Evolutionary conservation across 2,329 filamentous ascomycete species (phyloP).

Genomic region (Zalaria obscura): DNA sequence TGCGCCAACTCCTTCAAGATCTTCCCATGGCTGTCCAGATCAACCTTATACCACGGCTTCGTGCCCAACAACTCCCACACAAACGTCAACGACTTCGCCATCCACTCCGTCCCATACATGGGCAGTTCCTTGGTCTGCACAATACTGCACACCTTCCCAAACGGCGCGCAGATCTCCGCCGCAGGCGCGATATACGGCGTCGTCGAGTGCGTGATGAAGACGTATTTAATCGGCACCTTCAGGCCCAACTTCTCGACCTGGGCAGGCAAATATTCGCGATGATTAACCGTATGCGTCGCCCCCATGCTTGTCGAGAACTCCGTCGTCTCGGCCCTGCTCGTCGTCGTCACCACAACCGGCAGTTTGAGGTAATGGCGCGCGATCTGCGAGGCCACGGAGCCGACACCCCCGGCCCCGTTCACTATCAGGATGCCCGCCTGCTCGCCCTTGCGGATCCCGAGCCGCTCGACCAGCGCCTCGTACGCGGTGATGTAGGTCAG

Average conservation of each 20-base stretch:
- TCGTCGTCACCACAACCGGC: constrained; percentile 29
- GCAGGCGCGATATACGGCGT: constrained; percentile 27
- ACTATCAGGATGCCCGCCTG: constrained; percentile 28
- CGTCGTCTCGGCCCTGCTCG: constrained; percentile 26
- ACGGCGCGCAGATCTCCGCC: constrained; percentile 26
- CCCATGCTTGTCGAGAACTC: constrained; percentile 26
- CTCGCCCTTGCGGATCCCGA: constrained; percentile 24
- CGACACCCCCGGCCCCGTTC: constrained; percentile 33
- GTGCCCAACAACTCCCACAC: constrained; percentile 28
- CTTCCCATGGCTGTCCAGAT: constrained; percentile 23
- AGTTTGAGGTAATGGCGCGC: constrained; percentile 24
- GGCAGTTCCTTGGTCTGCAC: constrained; percentile 27
- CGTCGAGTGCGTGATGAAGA: constrained; percentile 26
- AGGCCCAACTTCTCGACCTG: constrained; percentile 24
- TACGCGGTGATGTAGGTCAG: constrained; percentile 31
- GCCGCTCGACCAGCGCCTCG: constrained; percentile 27
- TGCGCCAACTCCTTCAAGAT: constrained; percentile 22
- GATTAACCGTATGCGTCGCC: constrained; percentile 29
- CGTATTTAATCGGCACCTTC: constrained; percentile 25
- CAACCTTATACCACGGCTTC: constrained; percentile 25
- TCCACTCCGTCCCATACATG: constrained; percentile 32
- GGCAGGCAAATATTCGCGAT: constrained; percentile 23
- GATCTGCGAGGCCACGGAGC: constrained; percentile 30
- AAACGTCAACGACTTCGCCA: constrained; percentile 30
- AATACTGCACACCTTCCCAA: constrained; percentile 32